Base-by-base conservation (phyloP, 2,329 filamentous ascomycete species). In the Grosmannia penicillata region DNA sequence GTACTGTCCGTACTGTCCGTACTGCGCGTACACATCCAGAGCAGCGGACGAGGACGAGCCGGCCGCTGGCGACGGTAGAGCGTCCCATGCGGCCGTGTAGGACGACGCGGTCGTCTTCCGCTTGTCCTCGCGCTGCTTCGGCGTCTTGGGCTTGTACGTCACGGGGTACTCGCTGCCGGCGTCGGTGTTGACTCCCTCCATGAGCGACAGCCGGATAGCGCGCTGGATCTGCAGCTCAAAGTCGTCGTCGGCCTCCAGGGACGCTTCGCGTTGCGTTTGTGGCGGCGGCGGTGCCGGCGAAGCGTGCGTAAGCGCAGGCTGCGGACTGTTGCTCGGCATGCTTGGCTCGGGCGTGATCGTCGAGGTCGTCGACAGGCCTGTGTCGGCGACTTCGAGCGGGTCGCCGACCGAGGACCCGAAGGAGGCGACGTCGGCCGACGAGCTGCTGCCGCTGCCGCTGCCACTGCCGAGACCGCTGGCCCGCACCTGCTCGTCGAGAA, bases 201-300 rank as follows among this genome's bases (percentile, higher is more conserved):
- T 57, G 7, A 78, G 56, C 3, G 72, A 77, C 9, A 78, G 57
- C 0, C 73, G 68, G 28, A 79, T 72, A 1, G 75, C 75, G 38
- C 72, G 65, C 53, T 78, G 73, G 9, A 78, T 66, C 48, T 75
- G 70, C 36, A 65, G 62, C 49, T 79, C 74, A 43, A 71, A 74
- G 19, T 75, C 67, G 24, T 65, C 59, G 15, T 58, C 57, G 19
- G 18, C 15, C n/a, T n/a, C n/a, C n/a, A n/a, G n/a, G n/a, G n/a
- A n/a, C n/a, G n/a, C n/a, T n/a, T n/a, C n/a, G n/a, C n/a, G n/a
- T n/a, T n/a, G n/a, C n/a, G n/a, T n/a, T n/a, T n/a, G n/a, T n/a
- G 13, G 27, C 4, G 14, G 8, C 17, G 8, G 25, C n/a, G 35
- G n/a, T 18, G 15, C 10, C 25, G 24, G 22, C 15, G 13, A 26